A percentile compares a stretch with the other conserved stretches of the same genome.
phyloP scores from a whole-genome alignment of 2,329 filamentous ascomycete species.

The Cladophialophora exuberans region DNA sequence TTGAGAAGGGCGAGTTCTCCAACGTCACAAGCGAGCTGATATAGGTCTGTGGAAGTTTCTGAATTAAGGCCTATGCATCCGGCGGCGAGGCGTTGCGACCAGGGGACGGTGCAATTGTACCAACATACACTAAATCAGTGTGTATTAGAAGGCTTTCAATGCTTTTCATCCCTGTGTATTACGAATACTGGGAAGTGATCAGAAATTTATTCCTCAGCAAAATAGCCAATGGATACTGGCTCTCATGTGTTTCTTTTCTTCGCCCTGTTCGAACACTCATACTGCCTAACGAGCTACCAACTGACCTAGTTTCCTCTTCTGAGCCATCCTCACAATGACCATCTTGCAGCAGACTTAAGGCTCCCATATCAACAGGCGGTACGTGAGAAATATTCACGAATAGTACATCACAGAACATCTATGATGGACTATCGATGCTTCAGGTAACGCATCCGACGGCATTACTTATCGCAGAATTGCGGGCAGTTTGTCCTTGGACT shows the following conservation, averaged over 20 bases:
- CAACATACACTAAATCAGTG: slow-evolving; percentile 23
- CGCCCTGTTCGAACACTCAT: no score
- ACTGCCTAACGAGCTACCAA: no score
- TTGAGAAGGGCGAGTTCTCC: slow-evolving; percentile 97
- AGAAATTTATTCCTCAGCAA: background rate
- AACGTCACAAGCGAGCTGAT: slow-evolving; percentile 68
- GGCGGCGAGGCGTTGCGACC: slow-evolving; percentile 3
- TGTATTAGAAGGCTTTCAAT: slow-evolving; percentile 17
- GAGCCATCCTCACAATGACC: no score
- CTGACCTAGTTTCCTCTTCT: no score
- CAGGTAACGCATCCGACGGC: no score
- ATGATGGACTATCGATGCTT: no score
- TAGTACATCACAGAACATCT: no score
- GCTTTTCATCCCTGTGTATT: slow-evolving; percentile 14
- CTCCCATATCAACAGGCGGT: no score
- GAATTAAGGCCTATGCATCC: slow-evolving; percentile 3
- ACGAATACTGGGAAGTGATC: slow-evolving; percentile 13
- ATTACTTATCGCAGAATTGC: no score
- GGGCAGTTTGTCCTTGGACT: no score
- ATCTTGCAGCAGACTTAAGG: no score
- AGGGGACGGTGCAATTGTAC: slow-evolving; percentile 17
- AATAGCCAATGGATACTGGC: background rate
- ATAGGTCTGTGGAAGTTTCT: slow-evolving; percentile 4
- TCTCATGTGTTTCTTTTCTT: background rate
- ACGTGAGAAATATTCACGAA: no score